These are phyloP conservation scores for Penicillium sumatraense DNA, from an alignment of 2,329 filamentous ascomycete species.

Conservation along the genomic window DNA sequence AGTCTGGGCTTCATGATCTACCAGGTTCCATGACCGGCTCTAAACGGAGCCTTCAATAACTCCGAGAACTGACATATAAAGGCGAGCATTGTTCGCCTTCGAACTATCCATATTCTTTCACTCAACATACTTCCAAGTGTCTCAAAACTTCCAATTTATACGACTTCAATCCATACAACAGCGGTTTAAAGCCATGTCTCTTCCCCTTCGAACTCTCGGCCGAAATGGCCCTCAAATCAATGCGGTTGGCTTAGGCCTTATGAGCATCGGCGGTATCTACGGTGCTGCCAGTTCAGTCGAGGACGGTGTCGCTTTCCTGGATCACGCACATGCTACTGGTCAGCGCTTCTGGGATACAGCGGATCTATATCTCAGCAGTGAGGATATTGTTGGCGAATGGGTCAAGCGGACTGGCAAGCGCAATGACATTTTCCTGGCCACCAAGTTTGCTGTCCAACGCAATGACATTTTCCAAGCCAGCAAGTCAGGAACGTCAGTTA, in stretches of 20 bases:
- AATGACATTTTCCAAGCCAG: too few species aligned
- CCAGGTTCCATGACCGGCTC: neutral
- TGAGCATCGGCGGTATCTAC: slow-evolving; percentile 26
- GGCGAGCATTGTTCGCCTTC: neutral
- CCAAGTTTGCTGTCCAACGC: slow-evolving; percentile 42
- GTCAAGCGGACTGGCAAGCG: slow-evolving; percentile 44
- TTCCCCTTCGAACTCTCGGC: slow-evolving; percentile 20
- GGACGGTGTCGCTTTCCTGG: slow-evolving; percentile 27
- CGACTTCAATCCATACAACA: neutral
- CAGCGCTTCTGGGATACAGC: slow-evolving; percentile 39
- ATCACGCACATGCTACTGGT: slow-evolving; percentile 36
- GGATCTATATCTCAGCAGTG: slow-evolving; percentile 37
- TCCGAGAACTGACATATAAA: slow-evolving; percentile 13
- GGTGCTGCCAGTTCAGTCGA: slow-evolving; percentile 19
- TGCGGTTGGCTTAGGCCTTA: slow-evolving; percentile 31
- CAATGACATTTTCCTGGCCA: slow-evolving; percentile 47
- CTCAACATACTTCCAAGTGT: neutral
- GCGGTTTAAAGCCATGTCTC: slow-evolving; percentile 9
- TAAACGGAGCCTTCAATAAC: neutral
- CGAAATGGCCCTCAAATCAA: slow-evolving; percentile 25
- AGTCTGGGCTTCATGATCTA: neutral
- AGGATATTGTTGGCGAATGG: slow-evolving; percentile 43
- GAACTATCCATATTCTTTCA: neutral
- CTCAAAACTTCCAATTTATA: neutral
- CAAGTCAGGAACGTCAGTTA: too few species aligned